These are phyloP conservation scores for Osmanthus fragrans DNA, from an alignment of 257 asterid species.

Conservation along the genomic window DNA sequence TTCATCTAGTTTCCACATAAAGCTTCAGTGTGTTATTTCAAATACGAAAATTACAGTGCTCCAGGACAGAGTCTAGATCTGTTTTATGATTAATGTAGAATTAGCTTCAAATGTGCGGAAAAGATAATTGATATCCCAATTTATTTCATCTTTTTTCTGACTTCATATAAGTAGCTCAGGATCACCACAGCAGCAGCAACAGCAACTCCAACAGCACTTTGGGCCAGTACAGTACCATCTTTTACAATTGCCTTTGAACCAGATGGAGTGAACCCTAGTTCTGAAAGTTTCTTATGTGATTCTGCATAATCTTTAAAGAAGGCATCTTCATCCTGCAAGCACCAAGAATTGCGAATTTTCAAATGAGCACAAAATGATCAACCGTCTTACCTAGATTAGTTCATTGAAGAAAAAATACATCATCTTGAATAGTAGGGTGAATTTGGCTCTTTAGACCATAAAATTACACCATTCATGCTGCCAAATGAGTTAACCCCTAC, in stretches of 20 bases:
- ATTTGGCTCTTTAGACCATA: neutral
- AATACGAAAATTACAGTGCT: conserved; percentile 17
- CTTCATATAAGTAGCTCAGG: conserved; percentile 70
- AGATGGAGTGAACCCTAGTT: conserved; percentile 64
- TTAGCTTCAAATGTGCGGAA: neutral
- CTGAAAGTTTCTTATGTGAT: conserved; percentile 89
- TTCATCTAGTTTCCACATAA: neutral
- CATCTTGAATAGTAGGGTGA: neutral
- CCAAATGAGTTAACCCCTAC: too few relatives aligned
- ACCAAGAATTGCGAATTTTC: neutral
- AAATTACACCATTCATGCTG: too few relatives aligned
- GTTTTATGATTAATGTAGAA: conserved; percentile 11
- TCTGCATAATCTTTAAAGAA: conserved; percentile 82
- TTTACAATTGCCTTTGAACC: conserved; percentile 50
- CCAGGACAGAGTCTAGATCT: conserved; percentile 14
- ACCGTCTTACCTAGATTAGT: too few relatives aligned
- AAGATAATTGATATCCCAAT: conserved; percentile 5
- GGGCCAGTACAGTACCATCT: conserved; percentile 69
- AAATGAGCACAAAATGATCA: too few relatives aligned
- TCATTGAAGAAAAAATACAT: neutral
- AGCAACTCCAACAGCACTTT: conserved; percentile 80
- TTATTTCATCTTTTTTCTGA: conserved; percentile 58
- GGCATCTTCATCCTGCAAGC: conserved; percentile 86
- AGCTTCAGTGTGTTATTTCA: neutral
- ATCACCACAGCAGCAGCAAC: conserved; percentile 89